Evolutionary conservation across 805 yeast species (phyloP), one percentile per base, ranked within the genome.

Genomic region (Teunomyces aglyptinius): DNA sequence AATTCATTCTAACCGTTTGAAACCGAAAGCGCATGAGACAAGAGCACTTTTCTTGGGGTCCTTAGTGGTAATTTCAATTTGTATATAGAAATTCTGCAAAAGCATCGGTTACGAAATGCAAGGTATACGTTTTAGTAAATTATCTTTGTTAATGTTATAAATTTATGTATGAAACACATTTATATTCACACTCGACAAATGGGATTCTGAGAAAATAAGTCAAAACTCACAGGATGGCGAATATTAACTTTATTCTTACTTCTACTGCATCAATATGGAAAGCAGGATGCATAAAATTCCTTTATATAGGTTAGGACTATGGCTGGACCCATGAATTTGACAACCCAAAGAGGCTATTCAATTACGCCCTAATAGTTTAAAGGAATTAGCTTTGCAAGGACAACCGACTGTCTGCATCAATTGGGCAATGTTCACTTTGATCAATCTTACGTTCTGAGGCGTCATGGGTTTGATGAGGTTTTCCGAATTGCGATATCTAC

Each of bases 121-220:
- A 31, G 33, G 33, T 31, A 6, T 31, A 13, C 33, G 18, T 31
- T 31, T 13, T 31, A 31, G 18, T n/a, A 31, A 13, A 12, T 31
- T 31, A 31, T 31, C 33, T 31, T 31, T 31, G 33, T 31, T 34
- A 34, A 34, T 34, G 19, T 13, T 15, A 19, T 18, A 34, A 34
- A 34, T 34, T 34, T 34, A 34, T 19, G 38, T 34, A 34, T 34
- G 38, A 34, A 34, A 34, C 38, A 34, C 38, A 19, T 34, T 20
- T 19, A 18, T 34, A 34, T 34, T 19, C 22, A 34, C 24, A 11
- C 7, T 18, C 24, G 16, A 34, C 38, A 18, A 12, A 19, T 18
- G 13, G 24, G 10, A n/a, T 19, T 18, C 13, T 34, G n/a, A 34
- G 38, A 34, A 34, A 34, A 34, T 34, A 34, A 34, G 22, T 34